Base-by-base conservation (phyloP, 768 basidiomycete genomes). In the Hericium rajendrae region DNA sequence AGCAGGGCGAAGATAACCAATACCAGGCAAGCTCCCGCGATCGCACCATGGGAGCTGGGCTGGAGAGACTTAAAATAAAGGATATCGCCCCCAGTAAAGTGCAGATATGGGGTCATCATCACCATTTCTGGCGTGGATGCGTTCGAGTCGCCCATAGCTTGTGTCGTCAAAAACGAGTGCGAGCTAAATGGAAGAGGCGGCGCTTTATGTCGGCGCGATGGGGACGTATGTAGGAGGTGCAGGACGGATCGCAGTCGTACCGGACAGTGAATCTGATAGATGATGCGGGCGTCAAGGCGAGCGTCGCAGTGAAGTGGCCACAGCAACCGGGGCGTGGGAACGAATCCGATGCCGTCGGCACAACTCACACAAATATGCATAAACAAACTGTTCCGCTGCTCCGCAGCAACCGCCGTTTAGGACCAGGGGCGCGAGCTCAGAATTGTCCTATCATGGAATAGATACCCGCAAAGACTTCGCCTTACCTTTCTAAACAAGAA, bases 21-120 rank as follows among this genome's bases (percentile, higher is more conserved):
- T 0, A 78, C 84, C 56, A 94, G 76, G 66, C 84, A 88, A 40
- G 90, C 85, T 0, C 88, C 91, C 20, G 80, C 81, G 38, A 91
- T 79, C 0, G 86, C 84, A 20, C 87, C 91, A 6, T 72, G 60
- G 0, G 88, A 84, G 2, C 76, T 76, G 0, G 93, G 91, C 5
- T 68, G 70, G 85, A 86, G 88, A 1, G 77, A 71, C 57, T 80
- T 62, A 73, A 94, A 93, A 69, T 81, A 72, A 11, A 91, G 75
- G 53, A 74, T 72, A 60, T 90, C 88, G 0, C 83, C 82, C 0
- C 73, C 71, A 20, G 77, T 76, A 62, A 89, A 86, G 67, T 91
- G 89, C 15, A 91, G 70, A 69, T 78, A 89, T 1, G 86, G 80
- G 1, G 73, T 75, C 86, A 88, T 89, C 74, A 68, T 73, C 38